Evolutionary conservation across 257 asterid genomes (phyloP), one percentile per base, ranked within the genome.

Genomic region (Solanum pennellii): DNA sequence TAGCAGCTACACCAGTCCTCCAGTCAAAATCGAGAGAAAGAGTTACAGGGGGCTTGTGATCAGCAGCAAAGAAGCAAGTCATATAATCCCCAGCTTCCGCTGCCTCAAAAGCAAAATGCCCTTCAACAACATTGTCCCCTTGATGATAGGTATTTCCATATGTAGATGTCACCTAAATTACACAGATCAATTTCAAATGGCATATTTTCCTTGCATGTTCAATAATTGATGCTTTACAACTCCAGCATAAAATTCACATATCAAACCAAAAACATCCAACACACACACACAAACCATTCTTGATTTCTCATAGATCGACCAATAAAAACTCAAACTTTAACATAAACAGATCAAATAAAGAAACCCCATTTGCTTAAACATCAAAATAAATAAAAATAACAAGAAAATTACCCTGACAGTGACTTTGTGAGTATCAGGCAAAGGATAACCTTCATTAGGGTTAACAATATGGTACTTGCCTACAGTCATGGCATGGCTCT

Each of bases 1-100:
- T 95, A 74, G 99, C 95, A 84, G 98, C 99, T 86, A 97, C 89
- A 42, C 99, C 99, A 47, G 98, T 95, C 88, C 94, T 97, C 99
- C 98, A 97, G 59, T 94, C 98, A 62, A 97, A 94, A 87, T 97
- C 99, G 6, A 97, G 76, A 21, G 96, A 94, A 79, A 95, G 27
- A 14, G 92, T 90, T 41, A 89, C 88, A 1, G 97, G 86, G 47
- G 99, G 97, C 75, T 89, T 92, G 92, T 94, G 93, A 91, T 94
- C 96, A 65, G 94, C 85, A 9, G 98, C 97, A 76, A 88, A 91
- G 89, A 97, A 97, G 91, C 99, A 97, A 86, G 99, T 93, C 97
- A 94, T 91, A 90, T 95, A 95, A 21, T 94, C 98, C 74, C 98
- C 99, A 33, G 97, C 91, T 91, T 97, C 98, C 2, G 90, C 90